These are phyloP conservation scores for Xerophyta viscosa DNA, from an alignment of 106 monocot genomes.

Conservation along the genomic window DNA sequence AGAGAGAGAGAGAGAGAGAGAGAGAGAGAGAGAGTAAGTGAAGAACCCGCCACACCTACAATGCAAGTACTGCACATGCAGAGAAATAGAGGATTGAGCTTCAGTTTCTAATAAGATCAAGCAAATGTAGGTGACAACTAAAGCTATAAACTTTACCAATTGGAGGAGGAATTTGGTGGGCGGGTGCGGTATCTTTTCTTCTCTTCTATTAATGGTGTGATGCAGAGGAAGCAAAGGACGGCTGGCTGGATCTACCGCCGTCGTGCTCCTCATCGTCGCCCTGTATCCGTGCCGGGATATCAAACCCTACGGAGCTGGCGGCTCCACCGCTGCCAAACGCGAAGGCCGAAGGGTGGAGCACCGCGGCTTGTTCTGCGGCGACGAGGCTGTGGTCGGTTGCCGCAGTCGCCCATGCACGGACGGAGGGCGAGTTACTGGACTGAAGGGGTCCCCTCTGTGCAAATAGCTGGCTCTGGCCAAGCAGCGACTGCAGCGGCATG, in stretches of 20 bases:
- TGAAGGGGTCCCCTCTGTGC: slow-evolving; percentile 99
- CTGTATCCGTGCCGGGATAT: slow-evolving; percentile 72
- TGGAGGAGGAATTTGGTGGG: not conserved
- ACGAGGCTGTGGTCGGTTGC: slow-evolving; percentile 15
- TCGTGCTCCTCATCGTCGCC: slow-evolving; percentile 64
- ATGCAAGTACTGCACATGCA: too few species aligned
- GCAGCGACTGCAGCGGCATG: too few species aligned
- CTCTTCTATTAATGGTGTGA: slow-evolving; percentile 38
- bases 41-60: too few species aligned
- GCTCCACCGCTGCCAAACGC: slow-evolving; percentile 16
- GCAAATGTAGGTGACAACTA: too few species aligned
- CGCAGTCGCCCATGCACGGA: slow-evolving; percentile 42
- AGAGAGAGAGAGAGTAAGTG: too few species aligned
- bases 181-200: not conserved
- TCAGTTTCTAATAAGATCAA: too few species aligned
- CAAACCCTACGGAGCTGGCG: slow-evolving; percentile 57
- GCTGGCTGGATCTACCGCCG: slow-evolving; percentile 31
- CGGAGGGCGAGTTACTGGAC: slow-evolving; percentile 79
- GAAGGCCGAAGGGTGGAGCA: slow-evolving; percentile 26
- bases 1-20: not conserved
- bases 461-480: slow-evolving; percentile 47
- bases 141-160: too few species aligned
- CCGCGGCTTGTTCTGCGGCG: not conserved
- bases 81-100: too few species aligned
- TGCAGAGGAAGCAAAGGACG: slow-evolving; percentile 41